Base-by-base conservation (phyloP, 2,329 filamentous ascomycete species). In the Colletotrichum chlorophyti region DNA sequence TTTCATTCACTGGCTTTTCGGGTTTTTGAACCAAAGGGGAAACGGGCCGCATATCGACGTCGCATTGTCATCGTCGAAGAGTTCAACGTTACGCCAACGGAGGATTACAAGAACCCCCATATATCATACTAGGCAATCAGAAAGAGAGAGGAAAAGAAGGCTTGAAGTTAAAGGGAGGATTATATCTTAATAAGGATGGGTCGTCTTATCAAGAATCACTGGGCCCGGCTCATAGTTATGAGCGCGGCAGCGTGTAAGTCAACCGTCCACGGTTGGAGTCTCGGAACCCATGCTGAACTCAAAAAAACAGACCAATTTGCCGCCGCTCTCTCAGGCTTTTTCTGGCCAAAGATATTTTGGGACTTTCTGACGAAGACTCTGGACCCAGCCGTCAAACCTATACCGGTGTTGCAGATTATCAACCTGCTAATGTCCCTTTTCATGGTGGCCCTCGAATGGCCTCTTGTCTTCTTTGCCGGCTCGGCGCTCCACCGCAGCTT, bases 291-390 rank as follows among this genome's bases (percentile, higher is more conserved):
- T 48, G 57, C 69, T 76, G 66, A 76, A 67, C 49, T 11, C 12
- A 32, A n/a, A n/a, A 27, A 8, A 40, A 34, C 69, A 97, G 93
- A 97, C 74, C 95, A 99, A 84, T 76, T 97, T 63, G 87, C 82
- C 60, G 93, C 93, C 60, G 88, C 90, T 14, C 78, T 99, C 54
- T 86, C 96, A 77, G 88, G 86, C 69, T 97, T 95, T 83, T 94
- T 99, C 84, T 99, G 93, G 93, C 95, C 95, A 65, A 99, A 99
- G 75, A 89, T 99, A 71, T 96, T 99, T 78, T 99, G 91, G 90
- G 95, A 99, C 76, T 97, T 97, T 74, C 77, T 95, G 65, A 97
- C 94, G 60, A 93, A 91, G 70, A 93, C 91, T 67, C 87, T 99
- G 66, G 91, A 99, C 71, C 83, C 80, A 53, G 91, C 90, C 45